Conservation (phyloP, 306 rosid genomes). For the Cucurbita maxima region DNA sequence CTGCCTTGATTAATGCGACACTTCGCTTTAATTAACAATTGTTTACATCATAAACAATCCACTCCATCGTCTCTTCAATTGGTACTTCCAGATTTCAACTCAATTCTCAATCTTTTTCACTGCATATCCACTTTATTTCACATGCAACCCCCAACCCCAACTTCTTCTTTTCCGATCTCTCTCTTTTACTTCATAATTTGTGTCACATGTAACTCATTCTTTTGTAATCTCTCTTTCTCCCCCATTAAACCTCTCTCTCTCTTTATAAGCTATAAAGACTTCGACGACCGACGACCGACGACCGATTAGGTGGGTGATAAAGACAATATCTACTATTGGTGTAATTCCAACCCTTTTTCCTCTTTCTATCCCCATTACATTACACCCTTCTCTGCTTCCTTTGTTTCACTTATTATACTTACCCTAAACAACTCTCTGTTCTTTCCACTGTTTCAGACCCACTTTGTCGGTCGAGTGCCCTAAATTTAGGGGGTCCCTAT, state of each 20-base stretch:
- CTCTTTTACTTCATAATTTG: background rate
- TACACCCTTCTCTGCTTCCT: background rate
- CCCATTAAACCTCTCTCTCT: too few relatives aligned
- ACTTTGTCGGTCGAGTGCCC: conserved; percentile 49
- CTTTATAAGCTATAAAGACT: too few relatives aligned
- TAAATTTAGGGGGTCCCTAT: conserved; percentile 28
- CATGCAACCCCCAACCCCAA: background rate
- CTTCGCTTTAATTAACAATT: background rate
- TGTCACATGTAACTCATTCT: background rate
- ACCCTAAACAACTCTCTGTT: conserved; percentile 18
- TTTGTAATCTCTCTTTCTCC: background rate
- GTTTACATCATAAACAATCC: background rate
- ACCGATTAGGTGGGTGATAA: too few relatives aligned
- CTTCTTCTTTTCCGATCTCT: background rate
- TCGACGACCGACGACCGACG: too few relatives aligned
- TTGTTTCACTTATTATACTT: conserved; percentile 4
- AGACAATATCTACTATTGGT: too few relatives aligned
- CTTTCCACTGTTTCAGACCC: conserved; percentile 26
- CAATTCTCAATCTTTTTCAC: background rate
- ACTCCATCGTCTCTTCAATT: background rate
- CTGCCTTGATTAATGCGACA: conserved; percentile 8
- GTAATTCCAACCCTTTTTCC: background rate
- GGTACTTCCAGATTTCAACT: background rate
- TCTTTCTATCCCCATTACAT: background rate
- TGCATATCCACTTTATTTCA: background rate